phyloP scores from a whole-genome alignment of 2,329 filamentous ascomycete genomes.

The Scedosporium apiospermum region DNA sequence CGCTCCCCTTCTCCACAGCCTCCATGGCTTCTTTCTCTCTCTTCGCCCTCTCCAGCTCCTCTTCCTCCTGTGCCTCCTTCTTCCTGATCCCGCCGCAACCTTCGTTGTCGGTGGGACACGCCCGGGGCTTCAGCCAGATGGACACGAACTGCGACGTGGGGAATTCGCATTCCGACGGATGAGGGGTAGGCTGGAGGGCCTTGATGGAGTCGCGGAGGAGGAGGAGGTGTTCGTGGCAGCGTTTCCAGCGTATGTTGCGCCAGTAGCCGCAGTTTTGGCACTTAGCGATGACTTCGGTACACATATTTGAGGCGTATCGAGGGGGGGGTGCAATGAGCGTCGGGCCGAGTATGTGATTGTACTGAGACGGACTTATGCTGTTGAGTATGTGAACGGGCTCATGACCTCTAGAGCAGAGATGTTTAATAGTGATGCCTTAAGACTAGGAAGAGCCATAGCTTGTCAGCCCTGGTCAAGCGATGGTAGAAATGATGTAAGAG shows the following conservation, averaged over 20 bases:
- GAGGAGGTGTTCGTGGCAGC: constrained; percentile 7
- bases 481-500: too few species aligned
- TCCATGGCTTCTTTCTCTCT: neutral
- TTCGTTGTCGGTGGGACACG: constrained; percentile 3
- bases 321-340: neutral
- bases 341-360: too few species aligned
- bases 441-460: too few species aligned
- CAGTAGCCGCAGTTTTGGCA: constrained; percentile 11
- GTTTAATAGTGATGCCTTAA: too few species aligned
- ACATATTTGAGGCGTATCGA: constrained; percentile 7
- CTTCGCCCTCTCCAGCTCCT: neutral
- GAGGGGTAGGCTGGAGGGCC: neutral
- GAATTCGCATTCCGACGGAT: neutral
- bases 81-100: constrained; percentile 1
- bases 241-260: constrained; percentile 11
- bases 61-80: neutral
- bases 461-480: too few species aligned
- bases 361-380: too few species aligned
- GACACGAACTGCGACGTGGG: neutral
- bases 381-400: too few species aligned
- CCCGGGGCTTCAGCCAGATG: neutral
- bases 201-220: constrained; percentile 6
- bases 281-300: constrained; percentile 10
- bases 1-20: neutral
- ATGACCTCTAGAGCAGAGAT: too few species aligned